Evolutionary conservation across 2,329 filamentous ascomycete genomes (phyloP), one percentile per base, ranked within the genome.

Genomic region (Esteya vermicola): DNA sequence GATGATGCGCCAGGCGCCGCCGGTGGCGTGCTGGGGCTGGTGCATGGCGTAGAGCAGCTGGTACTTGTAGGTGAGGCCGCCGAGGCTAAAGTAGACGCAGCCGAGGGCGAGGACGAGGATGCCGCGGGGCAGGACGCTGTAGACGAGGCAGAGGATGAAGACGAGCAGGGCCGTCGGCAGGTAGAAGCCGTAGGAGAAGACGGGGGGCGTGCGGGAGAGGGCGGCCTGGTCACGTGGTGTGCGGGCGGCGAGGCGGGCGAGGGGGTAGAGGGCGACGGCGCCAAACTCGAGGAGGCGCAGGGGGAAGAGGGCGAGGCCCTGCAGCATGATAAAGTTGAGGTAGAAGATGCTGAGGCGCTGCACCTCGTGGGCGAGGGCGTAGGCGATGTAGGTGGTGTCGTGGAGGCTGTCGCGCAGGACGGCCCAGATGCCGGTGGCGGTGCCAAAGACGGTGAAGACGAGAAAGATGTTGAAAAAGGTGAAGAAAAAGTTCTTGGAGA

Each of bases 401-500:
- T 75, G 77, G 41, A 94, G 68, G 9, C 80, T 75, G 36, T 89
- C 73, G 40, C 75, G 75, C 35, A 96, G 67, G 39, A 81, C 72
- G 26, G 68, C 66, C 39, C 39, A 77, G 53, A 94, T 83, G 40
- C 79, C 75, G 30, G 81, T 76, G 60, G 83, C 85, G 5, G 86
- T 85, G 40, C 82, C 83, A 34, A 93, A 83, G 21, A 91, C 72
- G 1, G 89, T 93, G 57, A 96, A 95, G 33, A 96, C 75, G 38
- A 96, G 73, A 61, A 98, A 98, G 42, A 96, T 85, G 61, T 98
- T 98, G 73, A 98, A 96, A 60, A 98, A 98, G 9, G 83, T 88
- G 57, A 98, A 98, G 68, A 96, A 94, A 63, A 96, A 98, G 59
- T 96, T 98, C 64, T 98, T 98, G 40, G 85, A 94, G 48, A 98